Conservation (phyloP, 2,329 filamentous ascomycete genomes). For the Alternaria hordeiaustralica region DNA sequence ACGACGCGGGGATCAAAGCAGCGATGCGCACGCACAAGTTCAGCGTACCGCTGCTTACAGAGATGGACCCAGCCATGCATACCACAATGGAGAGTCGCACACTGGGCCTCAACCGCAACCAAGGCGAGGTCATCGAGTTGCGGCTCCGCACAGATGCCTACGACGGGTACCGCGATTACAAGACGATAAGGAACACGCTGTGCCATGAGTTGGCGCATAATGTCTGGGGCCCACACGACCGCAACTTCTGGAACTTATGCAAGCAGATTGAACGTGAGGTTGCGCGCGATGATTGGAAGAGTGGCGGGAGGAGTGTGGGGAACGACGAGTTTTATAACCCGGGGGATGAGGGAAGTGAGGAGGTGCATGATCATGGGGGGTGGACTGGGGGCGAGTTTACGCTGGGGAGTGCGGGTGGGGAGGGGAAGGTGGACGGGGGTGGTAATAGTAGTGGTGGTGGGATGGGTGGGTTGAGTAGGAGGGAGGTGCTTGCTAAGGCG, state of each 20-base stretch:
- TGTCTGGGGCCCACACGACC: constrained; percentile 82
- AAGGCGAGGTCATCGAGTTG: constrained; percentile 88
- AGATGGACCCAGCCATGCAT: constrained; percentile 90
- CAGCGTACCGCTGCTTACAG: constrained; percentile 82
- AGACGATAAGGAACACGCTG: constrained; percentile 86
- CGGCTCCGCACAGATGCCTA: constrained; percentile 90
- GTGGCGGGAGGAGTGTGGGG: constrained; percentile 61
- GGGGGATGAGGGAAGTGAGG: constrained; percentile 22
- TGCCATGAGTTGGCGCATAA: constrained; percentile 97
- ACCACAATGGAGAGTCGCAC: constrained; percentile 78
- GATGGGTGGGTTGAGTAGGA: constrained; percentile 64
- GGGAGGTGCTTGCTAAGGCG: constrained; percentile 77
- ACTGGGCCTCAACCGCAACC: constrained; percentile 90
- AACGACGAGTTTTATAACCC: constrained; percentile 45
- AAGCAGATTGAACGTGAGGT: constrained; percentile 89
- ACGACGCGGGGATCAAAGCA: constrained; percentile 83
- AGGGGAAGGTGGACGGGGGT: constrained; percentile 27
- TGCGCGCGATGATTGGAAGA: constrained; percentile 77
- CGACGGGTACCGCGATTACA: constrained; percentile 92
- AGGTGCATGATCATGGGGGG: constrained; percentile 51
- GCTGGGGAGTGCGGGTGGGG: constrained; percentile 33
- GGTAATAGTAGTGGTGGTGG: constrained; percentile 32
- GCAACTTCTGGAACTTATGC: constrained; percentile 88
- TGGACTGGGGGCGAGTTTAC: constrained; percentile 53
- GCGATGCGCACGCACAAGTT: constrained; percentile 87